phyloP scores from a whole-genome alignment of 2,329 filamentous ascomycete species.

The Talaromyces marneffei region DNA sequence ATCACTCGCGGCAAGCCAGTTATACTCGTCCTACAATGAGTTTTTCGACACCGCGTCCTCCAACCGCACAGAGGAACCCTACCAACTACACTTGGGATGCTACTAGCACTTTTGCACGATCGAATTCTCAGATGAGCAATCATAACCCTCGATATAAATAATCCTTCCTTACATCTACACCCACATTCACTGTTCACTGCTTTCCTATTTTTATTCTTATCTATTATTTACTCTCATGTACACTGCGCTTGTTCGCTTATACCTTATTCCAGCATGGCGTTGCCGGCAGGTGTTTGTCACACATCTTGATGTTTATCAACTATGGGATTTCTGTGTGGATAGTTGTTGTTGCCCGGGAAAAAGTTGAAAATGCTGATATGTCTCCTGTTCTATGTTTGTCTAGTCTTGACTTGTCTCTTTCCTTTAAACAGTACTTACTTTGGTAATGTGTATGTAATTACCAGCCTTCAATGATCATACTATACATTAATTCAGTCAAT shows the following conservation, averaged over 20 bases:
- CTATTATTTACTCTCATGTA: not conserved
- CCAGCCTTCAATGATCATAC: not conserved
- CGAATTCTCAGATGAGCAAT: slow-evolving; percentile 13
- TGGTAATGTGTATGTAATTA: not conserved
- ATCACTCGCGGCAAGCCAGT: slow-evolving; percentile 4
- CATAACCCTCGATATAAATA: slow-evolving; percentile 8
- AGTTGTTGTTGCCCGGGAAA: not conserved
- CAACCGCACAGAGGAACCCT: slow-evolving; percentile 1
- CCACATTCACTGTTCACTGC: not conserved
- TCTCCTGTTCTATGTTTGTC: not conserved
- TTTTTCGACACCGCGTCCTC: slow-evolving; percentile 13
- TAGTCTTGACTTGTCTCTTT: not conserved
- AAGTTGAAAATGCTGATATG: slow-evolving; percentile 5
- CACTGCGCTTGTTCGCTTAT: slow-evolving; percentile 3
- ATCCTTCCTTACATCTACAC: not conserved
- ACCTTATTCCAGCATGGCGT: slow-evolving; percentile 13
- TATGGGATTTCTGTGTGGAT: not conserved
- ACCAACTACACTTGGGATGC: slow-evolving; percentile 9
- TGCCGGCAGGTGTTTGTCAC: slow-evolving; percentile 10
- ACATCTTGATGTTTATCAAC: not conserved
- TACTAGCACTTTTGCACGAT: slow-evolving; percentile 13
- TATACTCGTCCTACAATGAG: slow-evolving; percentile 11
- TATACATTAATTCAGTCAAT: not conserved
- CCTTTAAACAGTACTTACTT: not conserved
- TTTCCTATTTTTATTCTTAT: not conserved